These are phyloP conservation scores for Fusarium oligoseptatum DNA, from an alignment of 2,329 filamentous ascomycete species.

Conservation along the genomic window DNA sequence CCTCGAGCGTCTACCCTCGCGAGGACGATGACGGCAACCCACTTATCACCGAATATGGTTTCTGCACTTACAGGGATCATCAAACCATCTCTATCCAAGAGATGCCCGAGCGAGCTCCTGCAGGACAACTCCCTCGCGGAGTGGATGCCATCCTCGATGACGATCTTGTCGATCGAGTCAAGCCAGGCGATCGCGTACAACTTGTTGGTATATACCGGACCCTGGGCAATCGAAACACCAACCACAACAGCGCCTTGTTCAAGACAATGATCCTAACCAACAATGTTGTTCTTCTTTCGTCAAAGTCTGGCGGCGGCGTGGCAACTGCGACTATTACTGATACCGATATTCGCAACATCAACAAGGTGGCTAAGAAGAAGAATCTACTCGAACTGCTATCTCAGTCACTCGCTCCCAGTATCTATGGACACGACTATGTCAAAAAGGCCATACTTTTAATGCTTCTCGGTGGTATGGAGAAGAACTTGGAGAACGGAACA, in stretches of 20 bases:
- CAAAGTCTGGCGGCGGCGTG: conserved; percentile 94
- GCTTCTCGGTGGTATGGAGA: conserved; percentile 96
- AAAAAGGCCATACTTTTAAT: conserved; percentile 98
- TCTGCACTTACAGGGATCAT: conserved; percentile 95
- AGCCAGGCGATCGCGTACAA: conserved; percentile 95
- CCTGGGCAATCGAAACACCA: conserved; percentile 92
- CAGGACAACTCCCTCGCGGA: conserved; percentile 92
- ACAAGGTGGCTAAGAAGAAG: conserved; percentile 95
- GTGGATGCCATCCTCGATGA: conserved; percentile 98
- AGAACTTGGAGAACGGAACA: conserved; percentile 97
- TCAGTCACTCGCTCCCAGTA: conserved; percentile 94
- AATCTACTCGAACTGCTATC: conserved; percentile 93
- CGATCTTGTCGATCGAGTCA: conserved; percentile 93
- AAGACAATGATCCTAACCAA: conserved; percentile 95
- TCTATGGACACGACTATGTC: conserved; percentile 96
- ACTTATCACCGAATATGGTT: conserved; percentile 93
- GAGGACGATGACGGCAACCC: conserved; percentile 95
- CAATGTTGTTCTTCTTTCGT: conserved; percentile 93
- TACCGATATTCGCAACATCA: conserved; percentile 98
- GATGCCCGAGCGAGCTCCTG: conserved; percentile 97
- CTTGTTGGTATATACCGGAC: conserved; percentile 97
- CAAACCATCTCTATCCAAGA: conserved; percentile 99
- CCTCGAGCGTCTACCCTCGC: conserved; percentile 92
- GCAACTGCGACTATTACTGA: conserved; percentile 94
- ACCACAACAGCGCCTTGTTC: conserved; percentile 91